Evolutionary conservation across 1,139 yeast genomes (phyloP).

Genomic region (Yamadazyma dushanensis): DNA sequence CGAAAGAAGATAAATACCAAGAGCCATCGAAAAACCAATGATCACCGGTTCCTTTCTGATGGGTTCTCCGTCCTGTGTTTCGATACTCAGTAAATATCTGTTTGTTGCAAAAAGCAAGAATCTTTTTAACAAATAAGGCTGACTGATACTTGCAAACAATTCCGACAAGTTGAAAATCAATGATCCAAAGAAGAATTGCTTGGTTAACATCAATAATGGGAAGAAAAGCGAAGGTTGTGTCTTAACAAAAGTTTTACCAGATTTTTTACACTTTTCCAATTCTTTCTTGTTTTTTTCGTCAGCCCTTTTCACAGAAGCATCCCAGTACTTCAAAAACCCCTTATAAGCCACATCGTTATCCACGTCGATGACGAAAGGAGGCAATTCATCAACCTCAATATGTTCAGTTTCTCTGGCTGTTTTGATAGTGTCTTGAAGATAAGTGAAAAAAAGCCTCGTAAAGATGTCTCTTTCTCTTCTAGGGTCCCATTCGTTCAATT

Average conservation of each 20-base stretch:
- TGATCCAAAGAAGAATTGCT: slow-evolving; percentile 11
- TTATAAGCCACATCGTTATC: slow-evolving; percentile 22
- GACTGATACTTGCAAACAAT: slow-evolving; percentile 22
- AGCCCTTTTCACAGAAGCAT: slow-evolving; percentile 19
- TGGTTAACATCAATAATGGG: slow-evolving; percentile 7
- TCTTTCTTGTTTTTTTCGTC: slow-evolving; percentile 12
- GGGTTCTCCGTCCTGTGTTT: slow-evolving; percentile 4
- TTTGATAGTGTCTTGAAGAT: slow-evolving; percentile 23
- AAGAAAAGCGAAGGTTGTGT: slow-evolving; percentile 27
- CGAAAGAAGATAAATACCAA: slow-evolving; percentile 26
- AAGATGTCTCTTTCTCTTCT: slow-evolving; percentile 25
- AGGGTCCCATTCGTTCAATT: slow-evolving; percentile 32
- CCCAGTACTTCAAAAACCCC: slow-evolving; percentile 24
- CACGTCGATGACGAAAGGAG: slow-evolving; percentile 22
- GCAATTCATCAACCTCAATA: slow-evolving; percentile 24
- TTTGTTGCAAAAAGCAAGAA: slow-evolving; percentile 29
- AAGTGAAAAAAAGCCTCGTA: slow-evolving; percentile 23
- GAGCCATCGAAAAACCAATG: slow-evolving; percentile 31
- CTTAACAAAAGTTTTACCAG: slow-evolving; percentile 8
- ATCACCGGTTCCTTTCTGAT: slow-evolving; percentile 26
- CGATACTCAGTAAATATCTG: slow-evolving; percentile 9
- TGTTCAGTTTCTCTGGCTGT: slow-evolving; percentile 22
- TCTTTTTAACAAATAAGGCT: slow-evolving; percentile 33
- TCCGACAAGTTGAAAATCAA: slow-evolving; percentile 22
- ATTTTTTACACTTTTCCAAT: slow-evolving; percentile 8